Conservation (phyloP, 108 stramenopile species). For the Cyclostephanos invisitatus region DNA sequence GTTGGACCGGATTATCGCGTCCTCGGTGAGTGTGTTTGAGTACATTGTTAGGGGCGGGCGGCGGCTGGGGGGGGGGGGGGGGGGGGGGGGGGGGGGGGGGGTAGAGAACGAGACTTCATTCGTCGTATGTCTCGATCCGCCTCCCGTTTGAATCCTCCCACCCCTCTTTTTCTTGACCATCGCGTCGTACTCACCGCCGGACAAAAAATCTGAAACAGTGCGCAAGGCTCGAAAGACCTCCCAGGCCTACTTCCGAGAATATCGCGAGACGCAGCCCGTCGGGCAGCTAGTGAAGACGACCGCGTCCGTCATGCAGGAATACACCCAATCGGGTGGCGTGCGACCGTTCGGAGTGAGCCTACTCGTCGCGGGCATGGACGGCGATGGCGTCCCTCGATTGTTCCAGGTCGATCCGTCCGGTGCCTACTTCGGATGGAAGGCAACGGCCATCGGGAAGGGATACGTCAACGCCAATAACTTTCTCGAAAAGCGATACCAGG, state of each 20-base stretch:
- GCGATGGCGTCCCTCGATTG: constrained; percentile 89
- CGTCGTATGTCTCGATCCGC: background rate
- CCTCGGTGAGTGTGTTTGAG: constrained; percentile 84
- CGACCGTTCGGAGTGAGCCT: constrained; percentile 96
- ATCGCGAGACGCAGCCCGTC: constrained; percentile 91
- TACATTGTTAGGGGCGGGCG: no score
- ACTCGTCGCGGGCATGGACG: constrained; percentile 95
- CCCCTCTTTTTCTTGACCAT: background rate
- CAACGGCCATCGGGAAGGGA: constrained; percentile 98
- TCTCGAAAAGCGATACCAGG: constrained; percentile 94
- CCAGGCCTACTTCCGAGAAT: constrained; percentile 90
- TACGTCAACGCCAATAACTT: constrained; percentile 98
- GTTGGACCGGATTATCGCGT: constrained; percentile 99
- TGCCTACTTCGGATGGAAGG: constrained; percentile 99
- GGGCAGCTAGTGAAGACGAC: constrained; percentile 91
- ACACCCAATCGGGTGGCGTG: constrained; percentile 96
- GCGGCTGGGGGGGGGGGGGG: no score
- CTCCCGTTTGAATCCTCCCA: background rate
- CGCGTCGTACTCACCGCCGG: no score
- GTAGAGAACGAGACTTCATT: background rate
- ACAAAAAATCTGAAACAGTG: no score
- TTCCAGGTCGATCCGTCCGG: constrained; percentile 99
- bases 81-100: background rate
- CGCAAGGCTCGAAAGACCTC: constrained; percentile 94
- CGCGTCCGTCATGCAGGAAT: constrained; percentile 98